phyloP scores from a whole-genome alignment of 1,284 basidiomycete genomes.

The Jaminaea rosea region DNA sequence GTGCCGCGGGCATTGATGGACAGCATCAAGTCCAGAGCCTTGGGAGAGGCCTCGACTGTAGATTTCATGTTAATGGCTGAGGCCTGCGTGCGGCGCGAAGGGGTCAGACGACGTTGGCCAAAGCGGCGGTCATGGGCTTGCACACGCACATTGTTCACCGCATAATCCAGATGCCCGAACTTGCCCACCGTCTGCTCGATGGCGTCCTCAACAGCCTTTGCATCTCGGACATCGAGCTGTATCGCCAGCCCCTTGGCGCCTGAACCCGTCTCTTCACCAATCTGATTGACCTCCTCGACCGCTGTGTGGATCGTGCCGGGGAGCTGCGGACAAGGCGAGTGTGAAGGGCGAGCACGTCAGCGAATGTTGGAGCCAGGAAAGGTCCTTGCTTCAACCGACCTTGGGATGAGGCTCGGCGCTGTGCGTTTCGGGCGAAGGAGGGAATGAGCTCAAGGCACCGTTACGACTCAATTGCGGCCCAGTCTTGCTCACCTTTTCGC shows the following conservation, averaged over 20 bases:
- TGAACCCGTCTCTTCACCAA: conserved; percentile 13
- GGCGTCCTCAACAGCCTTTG: conserved; percentile 25
- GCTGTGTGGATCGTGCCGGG: conserved; percentile 46
- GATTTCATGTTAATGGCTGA: conserved; percentile 41
- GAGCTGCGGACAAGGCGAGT: conserved; percentile 32
- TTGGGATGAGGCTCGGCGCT: conserved; percentile 13
- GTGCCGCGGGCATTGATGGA: conserved; percentile 39
- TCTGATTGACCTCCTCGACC: conserved; percentile 31
- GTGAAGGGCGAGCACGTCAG: conserved; percentile 13
- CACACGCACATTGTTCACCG: conserved; percentile 41
- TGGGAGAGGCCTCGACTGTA: conserved; percentile 22
- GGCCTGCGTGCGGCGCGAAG: too few species aligned
- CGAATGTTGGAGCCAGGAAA: neutral
- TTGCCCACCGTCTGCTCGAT: conserved; percentile 18
- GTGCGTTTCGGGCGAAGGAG: neutral
- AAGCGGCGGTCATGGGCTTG: too few species aligned
- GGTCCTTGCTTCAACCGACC: neutral
- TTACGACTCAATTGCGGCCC: too few species aligned
- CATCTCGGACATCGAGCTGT: conserved; percentile 44
- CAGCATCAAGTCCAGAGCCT: conserved; percentile 25
- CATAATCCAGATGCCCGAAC: conserved; percentile 42
- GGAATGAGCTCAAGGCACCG: neutral
- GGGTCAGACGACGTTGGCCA: too few species aligned
- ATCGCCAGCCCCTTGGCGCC: conserved; percentile 27
- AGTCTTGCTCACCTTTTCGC: too few species aligned